Evolutionary conservation across 2,329 filamentous ascomycete species (phyloP).

Genomic region (Cladosporium halotolerans): DNA sequence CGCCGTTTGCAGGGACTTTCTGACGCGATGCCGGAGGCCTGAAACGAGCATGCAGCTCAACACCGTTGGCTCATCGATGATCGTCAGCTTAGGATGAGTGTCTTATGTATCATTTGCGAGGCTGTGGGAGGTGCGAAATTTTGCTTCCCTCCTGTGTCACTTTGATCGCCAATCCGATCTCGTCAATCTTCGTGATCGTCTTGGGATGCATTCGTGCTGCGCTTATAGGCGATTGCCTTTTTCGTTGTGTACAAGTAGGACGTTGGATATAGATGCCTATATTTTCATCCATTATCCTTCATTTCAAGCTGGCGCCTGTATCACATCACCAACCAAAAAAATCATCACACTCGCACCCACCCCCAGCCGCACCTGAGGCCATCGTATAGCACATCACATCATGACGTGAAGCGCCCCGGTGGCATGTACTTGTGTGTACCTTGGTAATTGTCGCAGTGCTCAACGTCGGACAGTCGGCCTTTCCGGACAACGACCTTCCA

Average conservation of each 20-base stretch:
- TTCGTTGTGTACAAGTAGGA: background rate
- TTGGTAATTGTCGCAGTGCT: background rate
- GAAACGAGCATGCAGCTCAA: background rate
- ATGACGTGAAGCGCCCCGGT: background rate
- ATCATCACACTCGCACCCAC: background rate
- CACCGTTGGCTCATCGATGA: background rate
- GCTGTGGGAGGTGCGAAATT: background rate
- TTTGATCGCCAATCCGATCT: no score
- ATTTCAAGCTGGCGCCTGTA: background rate
- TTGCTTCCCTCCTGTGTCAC: no score
- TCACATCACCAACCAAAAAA: background rate
- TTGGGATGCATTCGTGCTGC: no score
- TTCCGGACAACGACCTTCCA: conserved; percentile 3
- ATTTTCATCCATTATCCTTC: background rate
- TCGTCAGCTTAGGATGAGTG: background rate
- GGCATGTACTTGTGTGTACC: background rate
- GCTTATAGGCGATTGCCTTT: background rate
- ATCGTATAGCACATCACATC: background rate
- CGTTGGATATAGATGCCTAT: background rate
- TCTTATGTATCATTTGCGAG: background rate
- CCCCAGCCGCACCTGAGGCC: background rate
- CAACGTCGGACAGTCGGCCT: background rate
- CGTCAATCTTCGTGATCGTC: no score
- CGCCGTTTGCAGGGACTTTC: background rate
- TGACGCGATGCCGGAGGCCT: background rate